phyloP scores from a whole-genome alignment of 768 basidiomycete genomes.

The Agaricus blazei region DNA sequence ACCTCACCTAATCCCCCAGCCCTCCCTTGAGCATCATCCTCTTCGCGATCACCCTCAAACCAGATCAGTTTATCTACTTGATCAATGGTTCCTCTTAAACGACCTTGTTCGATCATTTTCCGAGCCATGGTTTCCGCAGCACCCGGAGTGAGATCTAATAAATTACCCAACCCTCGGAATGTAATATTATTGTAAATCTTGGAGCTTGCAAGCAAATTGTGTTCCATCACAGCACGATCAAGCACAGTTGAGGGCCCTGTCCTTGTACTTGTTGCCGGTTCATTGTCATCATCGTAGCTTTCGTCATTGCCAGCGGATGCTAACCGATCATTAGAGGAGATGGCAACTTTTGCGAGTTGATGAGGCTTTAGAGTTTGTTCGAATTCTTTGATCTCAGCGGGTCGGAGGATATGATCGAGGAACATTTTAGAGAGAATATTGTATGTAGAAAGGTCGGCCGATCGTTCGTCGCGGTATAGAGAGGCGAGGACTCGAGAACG shows the following conservation, averaged over 20 bases:
- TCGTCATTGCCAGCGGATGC: constrained; percentile 63
- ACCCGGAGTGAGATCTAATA: constrained; percentile 85
- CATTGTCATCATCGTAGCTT: constrained; percentile 37
- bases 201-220: constrained; percentile 94
- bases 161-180: constrained; percentile 85
- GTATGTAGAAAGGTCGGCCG: constrained; percentile 70
- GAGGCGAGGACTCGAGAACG: constrained; percentile 91
- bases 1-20: constrained; percentile 91
- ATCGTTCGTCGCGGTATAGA: constrained; percentile 91
- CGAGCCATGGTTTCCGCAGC: constrained; percentile 97
- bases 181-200: constrained; percentile 98
- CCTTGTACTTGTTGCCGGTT: constrained; percentile 63
- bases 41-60: constrained; percentile 85
- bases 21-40: constrained; percentile 90
- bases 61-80: constrained; percentile 93
- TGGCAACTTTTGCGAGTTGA: constrained; percentile 88
- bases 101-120: constrained; percentile 97
- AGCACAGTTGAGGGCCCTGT: constrained; percentile 94
- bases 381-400: constrained; percentile 86
- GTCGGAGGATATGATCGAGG: constrained; percentile 92
- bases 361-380: constrained; percentile 84
- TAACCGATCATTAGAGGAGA: constrained; percentile 77
- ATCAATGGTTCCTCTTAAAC: constrained; percentile 89
- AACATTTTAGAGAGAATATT: constrained; percentile 98
- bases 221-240: constrained; percentile 97